Base-by-base conservation (phyloP, 257 asterid species). In the Lavandula angustifolia region DNA sequence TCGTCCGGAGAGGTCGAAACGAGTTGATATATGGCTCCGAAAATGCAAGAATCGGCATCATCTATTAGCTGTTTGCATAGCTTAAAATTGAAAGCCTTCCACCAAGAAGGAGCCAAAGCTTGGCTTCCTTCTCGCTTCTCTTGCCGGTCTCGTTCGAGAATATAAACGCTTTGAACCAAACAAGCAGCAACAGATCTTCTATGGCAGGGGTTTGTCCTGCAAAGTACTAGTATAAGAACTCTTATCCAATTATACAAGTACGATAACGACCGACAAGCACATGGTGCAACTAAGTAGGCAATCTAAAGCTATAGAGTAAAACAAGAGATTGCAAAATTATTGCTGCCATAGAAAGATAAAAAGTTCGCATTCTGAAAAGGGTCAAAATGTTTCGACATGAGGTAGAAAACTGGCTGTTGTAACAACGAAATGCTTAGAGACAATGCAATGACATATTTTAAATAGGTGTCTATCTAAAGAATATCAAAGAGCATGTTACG, bases 101-200 rank as follows among this genome's bases (percentile, higher is more conserved):
- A 94, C 99, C 99, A 94, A 17, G 85, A 84, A 76, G 96, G 89
- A 70, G 97, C 97, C 5, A 89, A 84, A 37, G 96, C 94, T 66
- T 69, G 76, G 65, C 14, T 34, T n/a, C 87, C 96, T 54, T 72
- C 72, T 53, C 96, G 80, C 41, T 77, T 81, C 60, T 85, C 96
- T 66, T 87, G 91, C 35, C 88, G 96, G 73, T 94, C 99, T 41
- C 92, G 82, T 69, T 89, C 95, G 52, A 94, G 50, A 49, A 89
- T 73, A 74, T 89, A 94, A 6, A 87, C 96, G 11, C 95, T 71
- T 66, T 87, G 97, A 66, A 92, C 99, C 75, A 94, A 76, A 77
- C 95, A 50, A 47, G 99, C 99, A 5, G 97, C 94, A 43, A 87
- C 82, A 7, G 96, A 85, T 73, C 94, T 80, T 9, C 87, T 76